Evolutionary conservation across 2,329 filamentous ascomycete genomes (phyloP), one percentile per base, ranked within the genome.

Genomic region (Zymoseptoria pseudotritici): DNA sequence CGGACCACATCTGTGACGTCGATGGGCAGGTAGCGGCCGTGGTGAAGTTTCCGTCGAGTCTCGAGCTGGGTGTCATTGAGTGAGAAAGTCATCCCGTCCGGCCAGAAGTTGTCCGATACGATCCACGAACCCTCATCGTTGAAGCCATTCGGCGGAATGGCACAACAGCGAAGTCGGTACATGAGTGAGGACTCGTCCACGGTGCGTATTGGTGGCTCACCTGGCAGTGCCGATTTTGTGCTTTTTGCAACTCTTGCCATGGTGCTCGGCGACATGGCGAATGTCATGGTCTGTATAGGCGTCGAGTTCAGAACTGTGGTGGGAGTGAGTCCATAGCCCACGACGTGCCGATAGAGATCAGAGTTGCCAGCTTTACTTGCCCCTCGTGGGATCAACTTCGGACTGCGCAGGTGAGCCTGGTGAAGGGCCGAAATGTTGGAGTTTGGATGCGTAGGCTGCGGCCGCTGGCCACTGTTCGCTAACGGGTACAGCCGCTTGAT

Each of bases 21-120:
- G 5, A 89, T 77, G 0, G 92, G 86, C 8, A 91, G 73, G 66
- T 95, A 89, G 66, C 86, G 89, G 10, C 86, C 86, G 68, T 92
- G 83, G 62, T 94, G 86, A 0, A 83, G 72, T 67, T 89, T 90
- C 26, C 88, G 83, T 50, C 87, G 83, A 17, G 90, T 71, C 10
- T 84, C 77, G 1, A 82, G 68, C 19, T 65, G 53, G 0, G 74
- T 69, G 0, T 73, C 78, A 66, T 96, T 96, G 61, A 95, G 72
- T 17, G 81, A 78, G 61, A 93, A 79, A 62, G 86, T 90, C 0
- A 91, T 78, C 55, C 83, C 82, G 42, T 82, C 78, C 0, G 91
- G 90, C 91, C 91, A 97, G 21, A 73, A 70, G 5, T 83, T 87
- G 36, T 87, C 82, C n/a, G 78, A 73, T 1, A 80, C 77, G 5